Conservation (phyloP, 441 rosid genomes). For the Gossypium trilobum region DNA sequence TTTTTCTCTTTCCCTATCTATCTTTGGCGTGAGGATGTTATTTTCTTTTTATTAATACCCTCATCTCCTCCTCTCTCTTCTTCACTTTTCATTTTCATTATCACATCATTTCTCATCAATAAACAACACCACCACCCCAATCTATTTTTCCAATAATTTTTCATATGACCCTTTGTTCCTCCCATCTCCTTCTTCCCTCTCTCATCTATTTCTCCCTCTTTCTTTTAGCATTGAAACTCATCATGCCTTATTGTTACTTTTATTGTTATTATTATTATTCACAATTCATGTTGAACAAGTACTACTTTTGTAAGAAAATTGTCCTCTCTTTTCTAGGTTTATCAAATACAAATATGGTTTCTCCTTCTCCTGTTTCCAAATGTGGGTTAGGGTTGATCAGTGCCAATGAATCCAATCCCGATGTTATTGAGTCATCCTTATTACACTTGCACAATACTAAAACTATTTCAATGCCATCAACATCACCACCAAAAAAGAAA, state of each 20-base stretch:
- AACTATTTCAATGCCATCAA: background rate
- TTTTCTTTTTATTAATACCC: conserved; percentile 23
- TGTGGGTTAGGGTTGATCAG: conserved; percentile 33
- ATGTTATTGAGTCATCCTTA: conserved; percentile 28
- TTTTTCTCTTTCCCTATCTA: background rate
- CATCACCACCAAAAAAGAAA: conserved; percentile 13
- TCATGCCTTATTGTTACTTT: background rate
- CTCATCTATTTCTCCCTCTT: background rate
- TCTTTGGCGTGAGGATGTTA: conserved; percentile 34
- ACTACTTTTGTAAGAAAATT: conserved; percentile 38
- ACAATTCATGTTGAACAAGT: conserved; percentile 29
- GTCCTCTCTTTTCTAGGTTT: conserved; percentile 33
- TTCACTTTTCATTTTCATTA: background rate
- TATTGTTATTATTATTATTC: background rate
- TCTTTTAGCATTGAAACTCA: background rate
- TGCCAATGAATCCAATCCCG: conserved; percentile 18
- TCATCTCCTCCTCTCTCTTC: background rate
- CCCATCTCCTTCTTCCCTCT: background rate
- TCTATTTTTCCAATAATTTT: background rate
- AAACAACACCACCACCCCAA: background rate
- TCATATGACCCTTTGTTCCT: background rate
- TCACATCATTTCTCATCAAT: background rate
- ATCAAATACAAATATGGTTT: background rate
- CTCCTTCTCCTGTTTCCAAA: background rate
- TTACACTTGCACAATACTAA: background rate